Base-by-base conservation (phyloP, 352 stramenopile species). In the Hyaloperonospora brassicae region DNA sequence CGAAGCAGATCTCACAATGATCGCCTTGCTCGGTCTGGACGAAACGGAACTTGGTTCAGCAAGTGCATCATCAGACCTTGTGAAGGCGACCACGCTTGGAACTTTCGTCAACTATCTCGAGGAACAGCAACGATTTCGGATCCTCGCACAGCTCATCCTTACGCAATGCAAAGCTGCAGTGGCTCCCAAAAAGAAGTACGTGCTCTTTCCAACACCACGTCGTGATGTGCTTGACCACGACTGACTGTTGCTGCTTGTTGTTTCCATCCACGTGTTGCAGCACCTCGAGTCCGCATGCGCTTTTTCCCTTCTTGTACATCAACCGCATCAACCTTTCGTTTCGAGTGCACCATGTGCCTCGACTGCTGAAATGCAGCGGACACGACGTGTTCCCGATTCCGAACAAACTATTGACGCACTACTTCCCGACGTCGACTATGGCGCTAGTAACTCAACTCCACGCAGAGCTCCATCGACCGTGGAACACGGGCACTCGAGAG, bases 251-350 rank as follows among this genome's bases (percentile, higher is more conserved):
- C 14, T 50, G 41, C 5, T 46, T 62, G 8, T 22, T 44, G 39
- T 11, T 23, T 17, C 23, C 22, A 14, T 44, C 23, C 4, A 4
- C 23, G 1, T 44, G 7, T 38, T 62, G 43, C 57, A 72, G 63
- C 24, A 42, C 57, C 22, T 52, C 56, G 10, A 68, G 47, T 38
- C 52, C 62, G 41, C 55, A 51, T 47, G 40, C 61, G 12, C 39
- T 64, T 38, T 60, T 71, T 34, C 69, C 64, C 8, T 80, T 79
- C 52, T 27, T 85, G 47, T 87, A 85, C 30, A 61, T 80, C 24
- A 84, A 87, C 46, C 76, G 72, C 35, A 57, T 79, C 14, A 78
- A 84, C 39, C 50, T 70, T 47, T 66, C 70, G 8, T 87, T 85
- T 52, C 67, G 72, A 24, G 64, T 70, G 46, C 71, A 70, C 6